Evolutionary conservation across 2,329 filamentous ascomycete species (phyloP), one percentile per base, ranked within the genome.

Genomic region (Aspergillus novofumigatus): DNA sequence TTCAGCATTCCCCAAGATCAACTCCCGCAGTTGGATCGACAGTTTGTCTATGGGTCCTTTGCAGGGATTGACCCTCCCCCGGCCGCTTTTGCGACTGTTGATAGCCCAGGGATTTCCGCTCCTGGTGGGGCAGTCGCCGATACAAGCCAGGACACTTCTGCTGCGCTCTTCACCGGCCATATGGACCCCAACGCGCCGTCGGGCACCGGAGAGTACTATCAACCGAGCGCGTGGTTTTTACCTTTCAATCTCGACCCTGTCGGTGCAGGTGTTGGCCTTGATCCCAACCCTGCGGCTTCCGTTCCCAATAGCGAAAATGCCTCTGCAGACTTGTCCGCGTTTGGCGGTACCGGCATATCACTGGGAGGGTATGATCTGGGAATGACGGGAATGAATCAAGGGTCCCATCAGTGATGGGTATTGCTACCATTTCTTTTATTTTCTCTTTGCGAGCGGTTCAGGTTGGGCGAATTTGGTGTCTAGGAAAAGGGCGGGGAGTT

Each of bases 191-290:
- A 67, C 44, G 69, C 69, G 4, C 71, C 69, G 1, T 65, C 73
- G 1, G 73, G 69, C 3, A 67, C 69, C 5, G 72, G 71, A 50
- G 74, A 75, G 45, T 74, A 69, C 57, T 71, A 74, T 54, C 74
- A 76, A 47, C 73, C 74, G 49, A 88, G 87, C 53, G 90, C 89
- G 4, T 97, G 92, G 90, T 96, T 95, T 72, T 86, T 96, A 79
- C 91, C 92, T 1, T 96, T 96, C 75, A 95, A 96, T 69, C 86
- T 96, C 75, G 90, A 94, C 57, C 90, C 91, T 4, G 56, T 73
- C 20, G 63, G 69, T 23, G 60, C 59, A 9, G 59, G 59, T 29
- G 63, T 57, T 49, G 54, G 47, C 41, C 60, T 65, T 9, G 62
- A 64, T 45, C 53, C 61, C 17, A 52, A 25, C 11, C 44, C 50